Conservation (phyloP, 2,329 filamentous ascomycete genomes). For the Ceratocystis colombiana region DNA sequence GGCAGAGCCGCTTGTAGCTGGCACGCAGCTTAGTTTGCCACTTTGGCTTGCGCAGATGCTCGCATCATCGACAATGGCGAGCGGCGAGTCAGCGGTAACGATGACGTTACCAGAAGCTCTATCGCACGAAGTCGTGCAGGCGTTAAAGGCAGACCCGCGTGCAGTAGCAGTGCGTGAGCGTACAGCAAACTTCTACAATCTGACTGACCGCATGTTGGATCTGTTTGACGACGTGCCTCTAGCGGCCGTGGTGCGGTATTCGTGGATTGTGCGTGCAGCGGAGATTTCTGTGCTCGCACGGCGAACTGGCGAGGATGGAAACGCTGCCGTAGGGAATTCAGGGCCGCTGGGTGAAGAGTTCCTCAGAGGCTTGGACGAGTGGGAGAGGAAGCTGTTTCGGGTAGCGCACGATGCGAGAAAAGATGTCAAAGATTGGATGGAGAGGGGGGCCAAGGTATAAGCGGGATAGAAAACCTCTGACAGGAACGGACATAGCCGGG, state of each 20-base stretch:
- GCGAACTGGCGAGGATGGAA: constrained; percentile 56
- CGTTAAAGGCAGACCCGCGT: constrained; percentile 79
- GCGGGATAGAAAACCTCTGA: neutral
- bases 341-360: constrained; percentile 61
- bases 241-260: constrained; percentile 62
- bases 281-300: constrained; percentile 84
- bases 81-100: constrained; percentile 50
- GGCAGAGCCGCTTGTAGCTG: constrained; percentile 58
- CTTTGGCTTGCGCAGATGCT: constrained; percentile 95
- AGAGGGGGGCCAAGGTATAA: constrained; percentile 40
- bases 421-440: constrained; percentile 59
- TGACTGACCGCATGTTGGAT: constrained; percentile 77
- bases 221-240: constrained; percentile 75
- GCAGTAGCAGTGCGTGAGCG: constrained; percentile 75
- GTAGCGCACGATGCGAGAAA: constrained; percentile 65
- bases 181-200: constrained; percentile 76
- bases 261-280: constrained; percentile 68
- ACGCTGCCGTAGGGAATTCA: constrained; percentile 33
- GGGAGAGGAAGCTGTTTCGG: constrained; percentile 67
- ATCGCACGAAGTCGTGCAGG: constrained; percentile 70
- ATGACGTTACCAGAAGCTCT: constrained; percentile 74
- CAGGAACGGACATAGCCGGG: neutral
- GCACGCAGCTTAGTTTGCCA: constrained; percentile 71
- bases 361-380: constrained; percentile 77
- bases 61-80: constrained; percentile 51